Conservation (phyloP, 805 yeast genomes). For the Sugiyamaella lignohabitans region DNA sequence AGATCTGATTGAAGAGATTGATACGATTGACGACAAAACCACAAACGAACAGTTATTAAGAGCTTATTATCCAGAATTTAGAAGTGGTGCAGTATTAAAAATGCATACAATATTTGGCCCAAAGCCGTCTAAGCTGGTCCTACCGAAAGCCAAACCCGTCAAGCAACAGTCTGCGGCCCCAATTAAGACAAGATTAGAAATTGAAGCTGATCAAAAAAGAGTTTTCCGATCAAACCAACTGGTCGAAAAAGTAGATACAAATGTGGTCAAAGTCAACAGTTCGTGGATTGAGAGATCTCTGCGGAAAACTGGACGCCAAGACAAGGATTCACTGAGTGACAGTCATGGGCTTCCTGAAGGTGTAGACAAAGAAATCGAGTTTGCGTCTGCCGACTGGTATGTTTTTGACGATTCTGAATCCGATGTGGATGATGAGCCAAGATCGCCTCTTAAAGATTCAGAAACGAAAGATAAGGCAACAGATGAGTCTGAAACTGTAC, state of each 20-base stretch:
- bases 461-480: neutral
- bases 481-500: neutral
- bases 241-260: neutral
- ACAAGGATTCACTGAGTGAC: neutral
- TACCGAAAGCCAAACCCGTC: constrained; percentile 41
- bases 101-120: constrained; percentile 65
- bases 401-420: neutral
- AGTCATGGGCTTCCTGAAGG: neutral
- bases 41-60: constrained; percentile 21
- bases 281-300: neutral
- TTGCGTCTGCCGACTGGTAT: constrained; percentile 27
- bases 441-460: neutral
- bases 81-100: constrained; percentile 47
- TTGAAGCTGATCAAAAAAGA: constrained; percentile 54
- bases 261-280: neutral
- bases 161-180: constrained; percentile 44
- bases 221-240: constrained; percentile 36
- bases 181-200: constrained; percentile 51
- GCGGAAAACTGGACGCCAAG: neutral
- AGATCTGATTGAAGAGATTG: constrained; percentile 22
- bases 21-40: constrained; percentile 16
- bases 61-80: constrained; percentile 57
- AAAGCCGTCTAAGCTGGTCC: constrained; percentile 47
- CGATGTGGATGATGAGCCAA: neutral
- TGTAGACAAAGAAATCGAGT: constrained; percentile 12